Evolutionary conservation across 2,329 filamentous ascomycete species (phyloP).

Genomic region (Colletotrichum tabaci): DNA sequence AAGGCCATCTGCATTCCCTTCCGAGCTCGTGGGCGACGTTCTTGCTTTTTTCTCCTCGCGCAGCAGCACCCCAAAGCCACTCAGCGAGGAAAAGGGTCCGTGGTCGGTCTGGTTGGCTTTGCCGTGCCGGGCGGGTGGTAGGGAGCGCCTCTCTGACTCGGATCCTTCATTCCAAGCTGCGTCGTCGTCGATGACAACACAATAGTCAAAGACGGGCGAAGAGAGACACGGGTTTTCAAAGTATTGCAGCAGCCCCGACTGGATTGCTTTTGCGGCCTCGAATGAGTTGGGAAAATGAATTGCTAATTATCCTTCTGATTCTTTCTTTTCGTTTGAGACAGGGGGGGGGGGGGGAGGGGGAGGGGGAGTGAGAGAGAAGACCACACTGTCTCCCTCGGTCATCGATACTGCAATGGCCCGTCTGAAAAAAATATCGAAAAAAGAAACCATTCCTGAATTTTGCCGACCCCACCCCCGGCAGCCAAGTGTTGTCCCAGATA

Average conservation of each 20-base stretch:
- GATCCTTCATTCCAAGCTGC: constrained; percentile 26
- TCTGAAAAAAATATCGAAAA: not conserved
- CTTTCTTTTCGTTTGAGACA: constrained; percentile 31
- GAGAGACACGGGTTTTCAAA: not conserved
- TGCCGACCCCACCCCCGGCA: not conserved
- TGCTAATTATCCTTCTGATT: not conserved
- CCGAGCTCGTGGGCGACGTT: constrained; percentile 21
- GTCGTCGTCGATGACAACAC: constrained; percentile 17
- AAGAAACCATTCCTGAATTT: constrained; percentile 32
- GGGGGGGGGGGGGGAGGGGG: not conserved
- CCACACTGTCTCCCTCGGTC: constrained; percentile 13
- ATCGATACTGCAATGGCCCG: constrained; percentile 10
- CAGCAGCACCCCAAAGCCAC: constrained; percentile 23
- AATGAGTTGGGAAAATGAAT: not conserved
- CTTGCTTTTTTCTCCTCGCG: constrained; percentile 21
- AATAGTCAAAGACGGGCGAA: not conserved
- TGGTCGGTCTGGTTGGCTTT: not conserved
- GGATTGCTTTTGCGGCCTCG: constrained; percentile 31
- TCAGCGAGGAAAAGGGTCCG: constrained; percentile 12
- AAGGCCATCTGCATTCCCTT: constrained; percentile 3
- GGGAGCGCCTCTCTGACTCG: constrained; percentile 21
- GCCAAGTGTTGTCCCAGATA: constrained; percentile 15
- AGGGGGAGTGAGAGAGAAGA: not conserved
- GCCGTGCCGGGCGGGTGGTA: not conserved
- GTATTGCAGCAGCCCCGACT: not conserved